Conservation (phyloP, 306 rosid genomes). For the Castanea sativa region DNA sequence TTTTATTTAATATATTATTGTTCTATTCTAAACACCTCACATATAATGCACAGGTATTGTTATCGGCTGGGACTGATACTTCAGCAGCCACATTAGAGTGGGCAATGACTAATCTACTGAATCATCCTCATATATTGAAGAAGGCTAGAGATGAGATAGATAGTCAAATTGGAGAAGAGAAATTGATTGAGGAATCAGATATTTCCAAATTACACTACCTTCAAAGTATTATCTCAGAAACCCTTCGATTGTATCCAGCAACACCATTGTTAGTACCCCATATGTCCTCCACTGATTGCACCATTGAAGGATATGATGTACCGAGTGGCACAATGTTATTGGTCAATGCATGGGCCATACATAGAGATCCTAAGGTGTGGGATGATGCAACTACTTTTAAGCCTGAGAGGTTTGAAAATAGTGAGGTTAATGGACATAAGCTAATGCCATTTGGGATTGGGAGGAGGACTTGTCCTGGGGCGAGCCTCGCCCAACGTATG, state of each 20-base stretch:
- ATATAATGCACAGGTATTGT: not conserved
- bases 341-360: constrained; percentile 42
- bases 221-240: constrained; percentile 29
- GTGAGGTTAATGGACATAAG: not conserved
- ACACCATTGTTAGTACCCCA: not conserved
- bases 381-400: constrained; percentile 28
- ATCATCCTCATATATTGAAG: constrained; percentile 19
- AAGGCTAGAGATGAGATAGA: constrained; percentile 30
- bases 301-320: not conserved
- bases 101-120: constrained; percentile 28
- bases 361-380: constrained; percentile 36
- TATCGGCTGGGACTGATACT: not conserved
- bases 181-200: constrained; percentile 28
- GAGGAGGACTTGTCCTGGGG: not conserved
- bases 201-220: constrained; percentile 30
- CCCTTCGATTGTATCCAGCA: constrained; percentile 15
- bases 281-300: not conserved
- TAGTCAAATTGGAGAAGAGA: constrained; percentile 12
- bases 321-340: constrained; percentile 6
- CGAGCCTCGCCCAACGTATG: not conserved
- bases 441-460: constrained; percentile 30
- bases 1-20: not conserved
- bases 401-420: constrained; percentile 28
- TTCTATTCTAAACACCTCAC: no score
- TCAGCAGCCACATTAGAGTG: not conserved